Evolutionary conservation across 1,139 yeast species (phyloP).

Genomic region (Sugiyamaella japonica): DNA sequence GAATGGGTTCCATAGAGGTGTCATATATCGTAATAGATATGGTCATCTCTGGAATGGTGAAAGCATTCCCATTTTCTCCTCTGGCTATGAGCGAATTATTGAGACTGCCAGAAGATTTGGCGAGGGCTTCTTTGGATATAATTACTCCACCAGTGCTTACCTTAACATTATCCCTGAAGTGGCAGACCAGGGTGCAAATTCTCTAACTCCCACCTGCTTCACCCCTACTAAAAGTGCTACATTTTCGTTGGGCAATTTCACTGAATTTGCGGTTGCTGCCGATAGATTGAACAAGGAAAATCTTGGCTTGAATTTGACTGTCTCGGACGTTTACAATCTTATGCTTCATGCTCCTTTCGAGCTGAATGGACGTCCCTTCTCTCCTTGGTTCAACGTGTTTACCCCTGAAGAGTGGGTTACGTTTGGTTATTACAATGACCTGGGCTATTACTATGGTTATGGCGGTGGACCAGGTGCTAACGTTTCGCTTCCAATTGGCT

Average conservation of each 20-base stretch:
- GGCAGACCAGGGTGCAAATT: constrained; percentile 44
- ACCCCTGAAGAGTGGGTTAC: constrained; percentile 55
- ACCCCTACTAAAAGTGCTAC: constrained; percentile 41
- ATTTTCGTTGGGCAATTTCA: constrained; percentile 20
- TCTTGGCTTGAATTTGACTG: constrained; percentile 47
- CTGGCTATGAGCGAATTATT: constrained; percentile 44
- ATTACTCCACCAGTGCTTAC: constrained; percentile 41
- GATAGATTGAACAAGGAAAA: constrained; percentile 44
- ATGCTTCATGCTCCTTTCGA: constrained; percentile 60
- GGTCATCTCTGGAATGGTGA: constrained; percentile 42
- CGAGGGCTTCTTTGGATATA: constrained; percentile 45
- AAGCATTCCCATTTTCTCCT: constrained; percentile 42
- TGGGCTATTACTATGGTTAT: constrained; percentile 50
- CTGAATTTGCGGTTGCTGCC: constrained; percentile 44
- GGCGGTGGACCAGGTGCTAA: constrained; percentile 53
- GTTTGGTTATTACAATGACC: constrained; percentile 49
- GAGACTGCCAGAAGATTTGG: constrained; percentile 46
- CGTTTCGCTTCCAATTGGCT: constrained; percentile 49
- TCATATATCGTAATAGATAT: constrained; percentile 40
- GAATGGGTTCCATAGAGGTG: constrained; percentile 38
- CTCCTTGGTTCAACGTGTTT: constrained; percentile 58
- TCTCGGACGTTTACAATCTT: constrained; percentile 47
- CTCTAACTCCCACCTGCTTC: constrained; percentile 44
- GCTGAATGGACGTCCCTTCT: constrained; percentile 53
- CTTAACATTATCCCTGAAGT: constrained; percentile 44